These are phyloP conservation scores for Cladophialophora chaetospira DNA, from an alignment of 2,329 filamentous ascomycete species.

Conservation along the genomic window DNA sequence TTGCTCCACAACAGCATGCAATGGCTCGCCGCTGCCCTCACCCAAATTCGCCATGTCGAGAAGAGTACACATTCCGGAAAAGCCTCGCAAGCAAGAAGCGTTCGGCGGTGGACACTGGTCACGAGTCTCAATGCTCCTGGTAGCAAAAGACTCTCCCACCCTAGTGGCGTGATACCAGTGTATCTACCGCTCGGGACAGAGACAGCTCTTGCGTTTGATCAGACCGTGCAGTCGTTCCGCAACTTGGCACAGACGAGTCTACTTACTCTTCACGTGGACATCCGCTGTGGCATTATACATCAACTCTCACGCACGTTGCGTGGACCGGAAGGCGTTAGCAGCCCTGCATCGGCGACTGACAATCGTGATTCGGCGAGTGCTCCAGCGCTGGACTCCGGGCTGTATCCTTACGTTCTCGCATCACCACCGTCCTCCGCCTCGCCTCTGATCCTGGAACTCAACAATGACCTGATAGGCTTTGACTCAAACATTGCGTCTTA, in stretches of 20 bases:
- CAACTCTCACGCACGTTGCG: slow-evolving; percentile 69
- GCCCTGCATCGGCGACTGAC: slow-evolving; percentile 37
- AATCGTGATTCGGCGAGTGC: slow-evolving; percentile 51
- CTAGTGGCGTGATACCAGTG: slow-evolving; percentile 55
- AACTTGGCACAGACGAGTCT: slow-evolving; percentile 77
- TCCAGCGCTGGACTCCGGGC: slow-evolving; percentile 44
- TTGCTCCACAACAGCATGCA: slow-evolving; percentile 97
- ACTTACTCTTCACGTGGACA: slow-evolving; percentile 83
- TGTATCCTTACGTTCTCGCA: slow-evolving; percentile 47
- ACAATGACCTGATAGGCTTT: slow-evolving; percentile 80
- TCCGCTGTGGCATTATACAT: slow-evolving; percentile 81
- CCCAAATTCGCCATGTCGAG: slow-evolving; percentile 80
- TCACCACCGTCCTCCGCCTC: slow-evolving; percentile 48
- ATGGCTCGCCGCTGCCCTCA: slow-evolving; percentile 85
- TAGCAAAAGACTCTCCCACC: slow-evolving; percentile 13
- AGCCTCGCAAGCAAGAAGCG: slow-evolving; percentile 48
- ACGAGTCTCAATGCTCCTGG: slow-evolving; percentile 54
- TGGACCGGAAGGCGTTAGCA: slow-evolving; percentile 43
- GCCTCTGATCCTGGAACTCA: slow-evolving; percentile 77
- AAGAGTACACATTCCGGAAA: slow-evolving; percentile 60
- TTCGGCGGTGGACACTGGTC: slow-evolving; percentile 80
- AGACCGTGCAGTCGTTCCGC: slow-evolving; percentile 78
- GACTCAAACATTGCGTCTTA: slow-evolving; percentile 78
- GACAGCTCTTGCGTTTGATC: slow-evolving; percentile 84
- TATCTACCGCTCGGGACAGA: slow-evolving; percentile 87